Evolutionary conservation across 257 asterid species (phyloP).

Genomic region (Scutellaria minor): DNA sequence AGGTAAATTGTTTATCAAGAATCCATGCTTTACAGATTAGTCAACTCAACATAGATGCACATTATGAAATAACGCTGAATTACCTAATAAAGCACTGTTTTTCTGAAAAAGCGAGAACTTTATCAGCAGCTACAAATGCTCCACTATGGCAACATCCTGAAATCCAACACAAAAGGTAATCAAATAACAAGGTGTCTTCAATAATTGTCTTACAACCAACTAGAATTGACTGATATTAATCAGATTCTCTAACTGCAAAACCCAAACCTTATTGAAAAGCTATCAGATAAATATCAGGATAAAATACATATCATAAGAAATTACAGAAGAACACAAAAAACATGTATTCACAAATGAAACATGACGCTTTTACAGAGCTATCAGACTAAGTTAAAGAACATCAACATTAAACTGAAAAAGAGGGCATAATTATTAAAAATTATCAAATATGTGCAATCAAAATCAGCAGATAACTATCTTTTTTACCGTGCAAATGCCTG

Average conservation of each 20-base stretch:
- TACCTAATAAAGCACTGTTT: constrained; percentile 55
- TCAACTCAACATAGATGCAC: constrained; percentile 24
- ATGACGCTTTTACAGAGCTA: not conserved
- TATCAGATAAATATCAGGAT: constrained; percentile 21
- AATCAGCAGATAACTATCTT: constrained; percentile 8
- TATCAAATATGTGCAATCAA: not conserved
- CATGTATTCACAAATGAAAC: not conserved
- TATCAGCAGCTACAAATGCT: constrained; percentile 38
- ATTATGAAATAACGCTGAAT: constrained; percentile 12
- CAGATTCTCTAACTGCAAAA: constrained; percentile 10
- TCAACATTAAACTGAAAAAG: not conserved
- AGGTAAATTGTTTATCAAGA: constrained; percentile 16
- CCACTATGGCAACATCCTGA: constrained; percentile 47
- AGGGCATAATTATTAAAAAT: constrained; percentile 6
- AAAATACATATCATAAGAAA: not conserved
- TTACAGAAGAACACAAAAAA: not conserved
- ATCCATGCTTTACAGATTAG: constrained; percentile 9
- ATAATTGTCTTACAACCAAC: constrained; percentile 20
- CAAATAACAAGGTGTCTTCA: constrained; percentile 1
- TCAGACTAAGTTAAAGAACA: not conserved
- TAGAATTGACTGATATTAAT: not conserved
- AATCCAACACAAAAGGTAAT: constrained; percentile 30
- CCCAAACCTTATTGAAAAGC: constrained; percentile 11
- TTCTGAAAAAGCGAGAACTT: constrained; percentile 32
- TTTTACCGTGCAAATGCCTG: constrained; percentile 56